Evolutionary conservation across 768 basidiomycete species (phyloP).

Genomic region (Trametes gibbosa): DNA sequence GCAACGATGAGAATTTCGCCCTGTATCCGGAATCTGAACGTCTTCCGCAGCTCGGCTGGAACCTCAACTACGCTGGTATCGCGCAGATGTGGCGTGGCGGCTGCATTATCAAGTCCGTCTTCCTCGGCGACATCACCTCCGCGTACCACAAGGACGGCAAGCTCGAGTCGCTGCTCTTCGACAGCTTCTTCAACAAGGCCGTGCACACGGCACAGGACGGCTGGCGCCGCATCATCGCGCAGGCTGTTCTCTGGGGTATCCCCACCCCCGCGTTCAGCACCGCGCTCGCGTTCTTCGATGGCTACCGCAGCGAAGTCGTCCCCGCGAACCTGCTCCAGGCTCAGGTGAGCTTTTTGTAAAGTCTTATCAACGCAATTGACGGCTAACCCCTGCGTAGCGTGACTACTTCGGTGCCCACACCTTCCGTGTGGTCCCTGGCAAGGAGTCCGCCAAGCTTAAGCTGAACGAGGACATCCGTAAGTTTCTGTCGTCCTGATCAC

Average conservation of each 20-base stretch:
- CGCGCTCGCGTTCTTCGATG: slow-evolving; percentile 97
- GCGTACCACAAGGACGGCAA: slow-evolving; percentile 85
- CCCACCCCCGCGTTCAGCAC: slow-evolving; percentile 98
- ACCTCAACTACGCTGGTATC: slow-evolving; percentile 96
- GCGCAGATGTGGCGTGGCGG: slow-evolving; percentile 99
- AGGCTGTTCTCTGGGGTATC: slow-evolving; percentile 96
- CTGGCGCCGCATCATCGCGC: slow-evolving; percentile 96
- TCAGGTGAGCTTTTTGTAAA: slow-evolving; percentile 50
- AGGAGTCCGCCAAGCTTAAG: slow-evolving; percentile 82
- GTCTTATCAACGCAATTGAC: neutral
- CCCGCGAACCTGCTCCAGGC: slow-evolving; percentile 95
- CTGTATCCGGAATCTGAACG: neutral
- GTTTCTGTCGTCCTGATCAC: slow-evolving; percentile 31
- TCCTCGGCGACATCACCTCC: slow-evolving; percentile 87
- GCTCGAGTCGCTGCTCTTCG: slow-evolving; percentile 91
- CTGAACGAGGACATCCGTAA: slow-evolving; percentile 83
- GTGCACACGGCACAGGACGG: slow-evolving; percentile 94
- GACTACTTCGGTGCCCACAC: slow-evolving; percentile 99
- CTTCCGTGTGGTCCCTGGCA: slow-evolving; percentile 90
- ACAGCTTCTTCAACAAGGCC: slow-evolving; percentile 97
- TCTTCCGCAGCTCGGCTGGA: slow-evolving; percentile 55
- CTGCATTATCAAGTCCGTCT: slow-evolving; percentile 95
- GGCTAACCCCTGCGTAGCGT: slow-evolving; percentile 47
- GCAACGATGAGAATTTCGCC: slow-evolving; percentile 33
- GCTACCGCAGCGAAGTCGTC: slow-evolving; percentile 92